Conservation (phyloP, 208 protist genomes). For the Vickermania spadyakhi region DNA sequence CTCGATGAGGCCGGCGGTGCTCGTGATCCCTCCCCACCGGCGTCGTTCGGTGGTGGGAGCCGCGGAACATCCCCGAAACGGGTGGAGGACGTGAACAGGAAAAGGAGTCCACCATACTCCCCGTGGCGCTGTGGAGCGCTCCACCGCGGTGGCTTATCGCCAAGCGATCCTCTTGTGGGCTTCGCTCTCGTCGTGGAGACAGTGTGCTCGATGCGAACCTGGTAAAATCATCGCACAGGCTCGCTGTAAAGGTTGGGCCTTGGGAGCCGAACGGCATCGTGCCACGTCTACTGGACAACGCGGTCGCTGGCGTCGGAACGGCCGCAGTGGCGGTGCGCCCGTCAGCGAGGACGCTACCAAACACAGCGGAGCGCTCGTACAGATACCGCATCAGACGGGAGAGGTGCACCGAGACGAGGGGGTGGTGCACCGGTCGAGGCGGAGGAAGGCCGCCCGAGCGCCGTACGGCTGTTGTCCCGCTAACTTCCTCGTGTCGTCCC, state of each 20-base stretch:
- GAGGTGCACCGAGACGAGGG: neutral
- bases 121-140: neutral
- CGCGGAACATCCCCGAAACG: neutral
- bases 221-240: no score
- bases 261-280: neutral
- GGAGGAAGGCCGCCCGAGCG: neutral
- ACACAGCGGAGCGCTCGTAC: neutral
- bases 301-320: neutral
- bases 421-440: neutral
- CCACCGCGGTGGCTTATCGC: no score
- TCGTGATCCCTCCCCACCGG: no score
- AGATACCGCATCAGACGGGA: neutral
- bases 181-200: neutral
- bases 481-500: no score
- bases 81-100: neutral
- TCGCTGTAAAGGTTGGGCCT: neutral
- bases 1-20: neutral
- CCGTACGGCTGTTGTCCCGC: no score
- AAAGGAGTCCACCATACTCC: neutral
- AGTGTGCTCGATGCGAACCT: no score
- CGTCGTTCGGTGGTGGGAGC: neutral
- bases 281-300: neutral
- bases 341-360: neutral
- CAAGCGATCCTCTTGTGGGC: neutral
- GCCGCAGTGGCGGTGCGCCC: neutral